Evolutionary conservation across 2,329 filamentous ascomycete genomes (phyloP), one percentile per base, ranked within the genome.

Genomic region (Fusarium zealandicum): DNA sequence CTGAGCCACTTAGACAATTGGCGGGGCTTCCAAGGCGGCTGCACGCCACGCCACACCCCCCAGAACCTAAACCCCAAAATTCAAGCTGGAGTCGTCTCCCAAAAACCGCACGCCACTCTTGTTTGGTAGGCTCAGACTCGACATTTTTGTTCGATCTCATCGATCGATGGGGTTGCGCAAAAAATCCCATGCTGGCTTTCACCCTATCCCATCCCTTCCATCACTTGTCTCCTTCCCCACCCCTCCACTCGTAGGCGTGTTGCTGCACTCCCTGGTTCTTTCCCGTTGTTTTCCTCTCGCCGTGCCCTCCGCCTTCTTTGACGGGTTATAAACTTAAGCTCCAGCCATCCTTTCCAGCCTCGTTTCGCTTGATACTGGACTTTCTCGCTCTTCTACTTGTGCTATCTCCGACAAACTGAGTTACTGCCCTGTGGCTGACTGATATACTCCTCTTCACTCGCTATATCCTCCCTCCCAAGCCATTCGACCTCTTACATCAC

Each of bases 101-200:
- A 18, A 22, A 30, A 37, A 37, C 43, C 25, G 12, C 54, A 61
- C 58, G 47, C 58, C 58, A 58, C 41, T 30, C 30, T 42, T 59
- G 28, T 41, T 35, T 40, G 46, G 45, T 61, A 58, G 49, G 54
- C 54, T 54, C 32, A 25, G 18, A 47, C 36, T 45, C 57, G 47
- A 54, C 57, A 44, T 51, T 56, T 65, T 63, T 67, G 6, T 59
- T 72, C 71, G 70, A 72, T 73, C 65, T 50, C 62, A 67, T 72
- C 71, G 70, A 73, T 73, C 71, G 65, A 70, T 70, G 69, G 70
- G 62, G 68, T 70, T 69, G 67, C 64, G 65, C 64, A 68, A 66
- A 59, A 61, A 66, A 59, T 61, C 67, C 56, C 64, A 59, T 64
- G 63, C 68, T 64, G 59, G 35, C 59, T 61, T 57, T 64, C 61